Base-by-base conservation (phyloP, 2,329 filamentous ascomycete species). In the Colletotrichum limetticola region DNA sequence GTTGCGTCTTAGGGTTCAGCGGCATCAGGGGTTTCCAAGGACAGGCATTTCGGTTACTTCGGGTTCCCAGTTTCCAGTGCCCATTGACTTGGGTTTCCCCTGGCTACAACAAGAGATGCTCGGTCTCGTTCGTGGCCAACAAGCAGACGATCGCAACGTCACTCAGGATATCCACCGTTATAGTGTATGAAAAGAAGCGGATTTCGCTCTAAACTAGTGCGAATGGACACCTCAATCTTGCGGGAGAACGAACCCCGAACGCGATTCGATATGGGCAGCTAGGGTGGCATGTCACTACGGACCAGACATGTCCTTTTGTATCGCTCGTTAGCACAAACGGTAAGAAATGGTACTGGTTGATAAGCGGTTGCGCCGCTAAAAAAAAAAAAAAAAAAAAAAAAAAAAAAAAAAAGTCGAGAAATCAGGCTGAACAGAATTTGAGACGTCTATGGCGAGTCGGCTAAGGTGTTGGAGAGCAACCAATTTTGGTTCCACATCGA, bases 401-500 rank as follows among this genome's bases (percentile, higher is more conserved):
- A n/a, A 28, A 28, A 3, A 32, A 11, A n/a, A 28, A 28, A 2
- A 32, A 5, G 22, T 24, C 24, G 35, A 9, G 30, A 2, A 46
- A 68, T 46, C 58, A 63, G 52, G 58, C 52, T 68, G 35, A 57
- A 24, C 14, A 19, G 0, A 0, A 16, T 32, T 32, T 14, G 8
- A 52, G 22, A 55, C 28, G 14, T 59, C 57, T 9, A 42, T 37
- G 11, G 22, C 24, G 5, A 55, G 12, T 55, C 42, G 52, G n/a
- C 1, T 55, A 55, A 14, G 52, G 22, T 55, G 12, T 55, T 55
- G 24, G n/a, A 16, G 11, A 55, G 52, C 12, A n/a, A 55, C 12
- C n/a, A n/a, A 67, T 53, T n/a, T 55, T n/a, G 28, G 67, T 49
- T 42, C 60, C 37, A 59, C 61, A 60, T 55, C 14, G 57, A 28